Conservation (phyloP, 805 yeast species). For the Phaffomyces thermotolerans region DNA sequence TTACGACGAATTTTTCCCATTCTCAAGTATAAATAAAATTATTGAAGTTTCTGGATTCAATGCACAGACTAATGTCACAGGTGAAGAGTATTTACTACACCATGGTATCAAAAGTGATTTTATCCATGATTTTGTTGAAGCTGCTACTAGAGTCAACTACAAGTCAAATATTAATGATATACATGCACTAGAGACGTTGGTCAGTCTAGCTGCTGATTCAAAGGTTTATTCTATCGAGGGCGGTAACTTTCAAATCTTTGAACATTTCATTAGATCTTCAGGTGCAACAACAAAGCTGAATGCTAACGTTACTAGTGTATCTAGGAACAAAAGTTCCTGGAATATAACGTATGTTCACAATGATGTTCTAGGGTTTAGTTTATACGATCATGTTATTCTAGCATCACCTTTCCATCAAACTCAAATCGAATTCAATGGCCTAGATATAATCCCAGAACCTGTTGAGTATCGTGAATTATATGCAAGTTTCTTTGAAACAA, state of each 20-base stretch:
- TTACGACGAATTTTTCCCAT: constrained; percentile 32
- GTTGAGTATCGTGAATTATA: constrained; percentile 33
- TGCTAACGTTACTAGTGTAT: constrained; percentile 24
- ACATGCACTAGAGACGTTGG: constrained; percentile 36
- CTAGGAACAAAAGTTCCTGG: constrained; percentile 5
- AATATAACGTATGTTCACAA: constrained; percentile 6
- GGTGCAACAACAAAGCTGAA: constrained; percentile 26
- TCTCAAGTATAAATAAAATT: constrained; percentile 13
- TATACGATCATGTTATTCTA: constrained; percentile 37
- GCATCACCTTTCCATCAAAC: constrained; percentile 36
- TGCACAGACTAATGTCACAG: constrained; percentile 20
- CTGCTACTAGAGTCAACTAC: constrained; percentile 38
- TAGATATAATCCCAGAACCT: constrained; percentile 7
- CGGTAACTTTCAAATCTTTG: constrained; percentile 40
- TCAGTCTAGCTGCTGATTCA: constrained; percentile 32
- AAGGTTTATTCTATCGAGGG: constrained; percentile 30
- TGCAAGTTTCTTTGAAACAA: constrained; percentile 30
- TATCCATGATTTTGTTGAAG: constrained; percentile 28
- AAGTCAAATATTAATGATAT: constrained; percentile 33
- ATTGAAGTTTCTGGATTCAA: constrained; percentile 20
- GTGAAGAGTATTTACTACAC: constrained; percentile 19
- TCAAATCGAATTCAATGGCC: constrained; percentile 16
- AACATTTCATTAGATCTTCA: constrained; percentile 30
- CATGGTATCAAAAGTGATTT: constrained; percentile 23
- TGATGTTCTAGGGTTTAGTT: constrained; percentile 6